These are phyloP conservation scores for Blastomyces silverae DNA, from an alignment of 2,329 filamentous ascomycete genomes.

Conservation along the genomic window DNA sequence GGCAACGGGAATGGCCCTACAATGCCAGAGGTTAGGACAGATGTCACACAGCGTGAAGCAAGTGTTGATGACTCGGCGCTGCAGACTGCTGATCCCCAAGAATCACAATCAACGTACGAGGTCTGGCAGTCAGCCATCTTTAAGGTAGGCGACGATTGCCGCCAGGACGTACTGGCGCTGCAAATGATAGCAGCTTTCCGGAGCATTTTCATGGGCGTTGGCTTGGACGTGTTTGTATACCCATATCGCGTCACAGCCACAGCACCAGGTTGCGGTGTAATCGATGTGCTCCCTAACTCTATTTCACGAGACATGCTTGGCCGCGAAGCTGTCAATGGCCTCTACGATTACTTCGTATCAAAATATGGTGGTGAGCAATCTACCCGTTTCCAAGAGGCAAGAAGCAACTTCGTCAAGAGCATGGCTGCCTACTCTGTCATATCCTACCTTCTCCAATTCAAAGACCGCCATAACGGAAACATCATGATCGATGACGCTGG, in stretches of 20 bases:
- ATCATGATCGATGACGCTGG: conserved; percentile 99
- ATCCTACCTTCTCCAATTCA: conserved; percentile 94
- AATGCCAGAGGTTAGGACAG: conserved; percentile 39
- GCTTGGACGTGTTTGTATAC: conserved; percentile 93
- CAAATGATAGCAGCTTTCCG: conserved; percentile 98
- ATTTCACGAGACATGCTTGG: conserved; percentile 98
- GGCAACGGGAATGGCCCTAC: conserved; percentile 50
- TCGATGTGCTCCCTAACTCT: conserved; percentile 94
- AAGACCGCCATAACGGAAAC: conserved; percentile 97
- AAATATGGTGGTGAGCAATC: conserved; percentile 97
- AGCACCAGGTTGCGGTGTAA: conserved; percentile 93
- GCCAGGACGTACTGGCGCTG: conserved; percentile 90
- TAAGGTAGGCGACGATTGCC: conserved; percentile 98
- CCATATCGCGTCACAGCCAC: conserved; percentile 97
- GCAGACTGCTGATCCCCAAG: neutral
- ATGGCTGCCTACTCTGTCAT: conserved; percentile 99
- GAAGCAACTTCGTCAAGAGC: conserved; percentile 96
- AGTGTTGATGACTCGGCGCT: conserved; percentile 16
- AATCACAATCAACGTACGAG: conserved; percentile 56
- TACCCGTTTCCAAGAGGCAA: conserved; percentile 86
- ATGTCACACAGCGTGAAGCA: conserved; percentile 20
- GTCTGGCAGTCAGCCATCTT: conserved; percentile 99
- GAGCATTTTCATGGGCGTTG: conserved; percentile 91
- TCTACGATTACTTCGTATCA: conserved; percentile 96
- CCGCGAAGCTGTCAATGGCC: conserved; percentile 91